phyloP scores from a whole-genome alignment of 1,284 basidiomycete species.

The Heterobasidion irregulare region DNA sequence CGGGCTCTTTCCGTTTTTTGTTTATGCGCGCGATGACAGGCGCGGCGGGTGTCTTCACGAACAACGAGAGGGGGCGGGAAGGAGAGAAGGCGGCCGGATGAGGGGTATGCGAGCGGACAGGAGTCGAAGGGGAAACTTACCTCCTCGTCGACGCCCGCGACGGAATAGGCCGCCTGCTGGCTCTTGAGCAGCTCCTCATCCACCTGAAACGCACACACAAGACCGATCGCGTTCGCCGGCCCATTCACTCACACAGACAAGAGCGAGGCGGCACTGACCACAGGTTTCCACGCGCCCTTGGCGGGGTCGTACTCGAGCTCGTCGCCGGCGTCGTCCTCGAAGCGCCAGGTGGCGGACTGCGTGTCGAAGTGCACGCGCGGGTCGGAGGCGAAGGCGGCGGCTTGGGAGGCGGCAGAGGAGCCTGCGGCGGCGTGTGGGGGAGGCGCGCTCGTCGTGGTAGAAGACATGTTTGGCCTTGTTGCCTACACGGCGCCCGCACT shows the following conservation, averaged over 20 bases:
- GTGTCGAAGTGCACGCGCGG: slow-evolving; percentile 77
- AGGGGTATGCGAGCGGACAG: background rate
- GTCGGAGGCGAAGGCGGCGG: slow-evolving; percentile 67
- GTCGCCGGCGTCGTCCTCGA: slow-evolving; percentile 81
- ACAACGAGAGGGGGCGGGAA: slow-evolving; percentile 12
- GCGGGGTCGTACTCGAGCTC: slow-evolving; percentile 83
- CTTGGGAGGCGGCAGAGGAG: slow-evolving; percentile 44
- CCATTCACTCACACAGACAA: background rate
- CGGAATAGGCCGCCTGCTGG: slow-evolving; percentile 89
- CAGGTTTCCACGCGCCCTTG: slow-evolving; percentile 73
- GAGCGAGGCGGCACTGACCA: slow-evolving; percentile 45
- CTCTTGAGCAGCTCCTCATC: slow-evolving; percentile 77
- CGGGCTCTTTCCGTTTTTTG: slow-evolving; percentile 76
- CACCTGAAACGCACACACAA: slow-evolving; percentile 33
- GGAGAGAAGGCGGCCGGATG: slow-evolving; percentile 8
- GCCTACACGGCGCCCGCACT: background rate
- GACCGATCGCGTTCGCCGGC: slow-evolving; percentile 1
- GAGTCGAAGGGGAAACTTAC: slow-evolving; percentile 34
- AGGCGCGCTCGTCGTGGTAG: slow-evolving; percentile 17
- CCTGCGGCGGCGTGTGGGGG: slow-evolving; percentile 41
- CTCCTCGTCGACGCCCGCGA: slow-evolving; percentile 86
- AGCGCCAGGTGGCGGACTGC: slow-evolving; percentile 73
- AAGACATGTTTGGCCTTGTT: slow-evolving; percentile 9
- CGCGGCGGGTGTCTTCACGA: slow-evolving; percentile 68
- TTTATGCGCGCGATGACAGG: slow-evolving; percentile 65